Evolutionary conservation across 306 rosid species (phyloP), one percentile per base, ranked within the genome.

Genomic region (Senna tora): DNA sequence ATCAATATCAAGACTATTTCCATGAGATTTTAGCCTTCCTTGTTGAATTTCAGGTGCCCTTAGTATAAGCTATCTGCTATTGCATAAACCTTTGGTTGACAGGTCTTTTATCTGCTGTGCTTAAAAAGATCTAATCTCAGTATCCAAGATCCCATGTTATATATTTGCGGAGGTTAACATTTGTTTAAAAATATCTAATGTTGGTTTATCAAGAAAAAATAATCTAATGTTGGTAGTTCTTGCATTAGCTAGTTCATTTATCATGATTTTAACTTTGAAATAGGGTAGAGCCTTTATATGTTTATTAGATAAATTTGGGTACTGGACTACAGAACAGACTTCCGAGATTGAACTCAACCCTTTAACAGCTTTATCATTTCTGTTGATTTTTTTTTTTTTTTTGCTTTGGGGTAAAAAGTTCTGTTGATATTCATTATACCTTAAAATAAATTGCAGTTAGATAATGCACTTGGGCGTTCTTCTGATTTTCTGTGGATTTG

Each of bases 1-100:
- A 65, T 58, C 28, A 25, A 42, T 43, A 43, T 65, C 49, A 53
- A 70, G 71, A 45, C 67, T 50, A 65, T 16, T 80, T 30, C 58
- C 77, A 32, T 59, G 51, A 13, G 13, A 34, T 65, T 60, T 39
- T 67, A 74, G 22, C 19, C 3, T 22, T 46, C 17, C 17, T 47
- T 36, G 69, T 62, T 52, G 80, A 55, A 74, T 25, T 39, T 41
- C 7, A 5, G 12, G 1, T 65, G 70, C 28, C 46, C 9, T 41
- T 17, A 45, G n/a, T 19, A 19, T 21, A 13, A 63, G 69, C 19
- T 63, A 19, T 21, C 6, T 41, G 69, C 19, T 63, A 32, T 12
- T 63, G 51, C 20, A 9, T 33, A 65, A 25, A 25, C 22, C 39
- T 43, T 38, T 22, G 22, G 21, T 45, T 7, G 39, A 65, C 21